phyloP scores from a whole-genome alignment of 2,329 filamentous ascomycete genomes.

The Talaromyces sp. region DNA sequence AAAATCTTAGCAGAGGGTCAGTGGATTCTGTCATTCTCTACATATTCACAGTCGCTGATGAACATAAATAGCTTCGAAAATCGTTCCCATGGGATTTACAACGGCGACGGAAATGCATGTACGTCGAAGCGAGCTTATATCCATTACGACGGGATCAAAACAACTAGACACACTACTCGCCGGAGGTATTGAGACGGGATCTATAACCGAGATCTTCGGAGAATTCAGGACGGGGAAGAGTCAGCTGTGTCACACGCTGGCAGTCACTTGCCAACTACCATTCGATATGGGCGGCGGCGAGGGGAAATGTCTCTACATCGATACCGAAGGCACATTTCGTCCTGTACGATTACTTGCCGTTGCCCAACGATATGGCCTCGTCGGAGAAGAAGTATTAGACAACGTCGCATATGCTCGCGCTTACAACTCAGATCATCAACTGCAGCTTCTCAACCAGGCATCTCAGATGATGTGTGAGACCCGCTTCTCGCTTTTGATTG shows the following conservation, averaged over 20 bases:
- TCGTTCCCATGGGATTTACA: conserved; percentile 98
- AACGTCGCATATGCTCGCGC: conserved; percentile 97
- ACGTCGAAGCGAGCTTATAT: conserved; percentile 92
- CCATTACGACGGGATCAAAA: conserved; percentile 96
- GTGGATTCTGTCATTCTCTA: background rate
- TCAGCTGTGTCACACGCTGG: conserved; percentile 97
- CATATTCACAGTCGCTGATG: background rate
- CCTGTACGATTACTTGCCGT: conserved; percentile 88
- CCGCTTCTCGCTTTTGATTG: conserved; percentile 88
- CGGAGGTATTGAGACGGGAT: conserved; percentile 93
- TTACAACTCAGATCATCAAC: conserved; percentile 97
- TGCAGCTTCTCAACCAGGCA: conserved; percentile 90
- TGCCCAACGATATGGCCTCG: conserved; percentile 88
- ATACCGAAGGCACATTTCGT: conserved; percentile 95
- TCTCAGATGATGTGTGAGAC: conserved; percentile 99
- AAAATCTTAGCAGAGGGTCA: conserved; percentile 87
- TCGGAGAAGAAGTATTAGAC: conserved; percentile 94
- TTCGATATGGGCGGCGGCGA: conserved; percentile 99
- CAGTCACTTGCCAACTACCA: conserved; percentile 93
- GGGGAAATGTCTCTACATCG: conserved; percentile 97
- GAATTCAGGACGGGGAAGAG: conserved; percentile 98
- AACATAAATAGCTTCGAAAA: conserved; percentile 68
- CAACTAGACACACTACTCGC: conserved; percentile 92
- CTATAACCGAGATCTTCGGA: conserved; percentile 96
- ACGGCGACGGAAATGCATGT: conserved; percentile 99